Evolutionary conservation across 805 yeast genomes (phyloP).

Genomic region (Starmerella riodocensis): DNA sequence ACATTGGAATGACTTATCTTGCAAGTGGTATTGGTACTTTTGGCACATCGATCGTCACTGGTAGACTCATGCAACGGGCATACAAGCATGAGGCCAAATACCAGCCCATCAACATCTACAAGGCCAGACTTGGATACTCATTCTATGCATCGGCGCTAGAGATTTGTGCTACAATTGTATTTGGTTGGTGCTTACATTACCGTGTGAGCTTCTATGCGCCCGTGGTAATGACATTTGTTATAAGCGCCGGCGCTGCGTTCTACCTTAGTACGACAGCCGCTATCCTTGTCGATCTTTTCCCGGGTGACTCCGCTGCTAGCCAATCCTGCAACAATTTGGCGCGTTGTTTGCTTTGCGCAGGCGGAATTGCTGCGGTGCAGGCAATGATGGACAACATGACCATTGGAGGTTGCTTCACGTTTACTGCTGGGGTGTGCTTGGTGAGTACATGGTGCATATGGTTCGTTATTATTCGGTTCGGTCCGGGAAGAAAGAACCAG

Average conservation of each 20-base stretch:
- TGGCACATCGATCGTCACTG: slow-evolving; percentile 45
- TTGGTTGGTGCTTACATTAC: slow-evolving; percentile 60
- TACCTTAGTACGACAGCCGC: slow-evolving; percentile 49
- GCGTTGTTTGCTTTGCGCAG: slow-evolving; percentile 62
- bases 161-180: slow-evolving; percentile 35
- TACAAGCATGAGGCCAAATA: slow-evolving; percentile 29
- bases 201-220: slow-evolving; percentile 40
- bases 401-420: slow-evolving; percentile 64
- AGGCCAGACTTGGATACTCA: slow-evolving; percentile 40
- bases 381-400: slow-evolving; percentile 46
- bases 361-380: slow-evolving; percentile 52
- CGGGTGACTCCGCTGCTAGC: slow-evolving; percentile 57
- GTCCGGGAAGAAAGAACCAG: slow-evolving; percentile 8
- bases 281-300: slow-evolving; percentile 62
- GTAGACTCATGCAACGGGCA: slow-evolving; percentile 41
- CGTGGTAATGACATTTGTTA: slow-evolving; percentile 43
- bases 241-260: slow-evolving; percentile 47
- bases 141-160: slow-evolving; percentile 34
- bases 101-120: slow-evolving; percentile 30
- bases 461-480: slow-evolving; percentile 8
- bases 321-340: slow-evolving; percentile 59
- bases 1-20: slow-evolving; percentile 58
- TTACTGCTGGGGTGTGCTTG: slow-evolving; percentile 39
- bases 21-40: slow-evolving; percentile 62
- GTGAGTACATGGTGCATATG: slow-evolving; percentile 14